Conservation (phyloP, 2,329 filamentous ascomycete species). For the Diaporthe amygdali region DNA sequence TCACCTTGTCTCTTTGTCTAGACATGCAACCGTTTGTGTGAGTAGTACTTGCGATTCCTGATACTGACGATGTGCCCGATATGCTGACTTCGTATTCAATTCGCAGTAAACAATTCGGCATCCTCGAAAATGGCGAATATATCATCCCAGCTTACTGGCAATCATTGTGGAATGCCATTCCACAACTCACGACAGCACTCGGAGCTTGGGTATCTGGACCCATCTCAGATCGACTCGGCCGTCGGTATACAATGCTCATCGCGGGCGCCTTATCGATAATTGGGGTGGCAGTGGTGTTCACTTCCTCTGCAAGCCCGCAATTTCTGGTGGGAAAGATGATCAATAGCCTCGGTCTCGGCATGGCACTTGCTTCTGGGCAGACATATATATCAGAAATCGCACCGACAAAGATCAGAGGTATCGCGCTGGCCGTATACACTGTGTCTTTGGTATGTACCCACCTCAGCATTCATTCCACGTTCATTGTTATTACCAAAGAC, state of each 20-base stretch:
- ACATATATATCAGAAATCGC: conserved; percentile 18
- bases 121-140: conserved; percentile 3
- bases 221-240: conserved; percentile 6
- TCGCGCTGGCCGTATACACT: not conserved
- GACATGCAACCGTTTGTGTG: conserved; percentile 13
- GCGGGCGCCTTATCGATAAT: not conserved
- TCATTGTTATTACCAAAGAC: not conserved
- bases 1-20: conserved; percentile 16
- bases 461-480: rapidly evolving
- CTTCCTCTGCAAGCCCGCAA: not conserved
- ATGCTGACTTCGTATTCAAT: not conserved
- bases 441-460: not conserved
- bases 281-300: conserved; percentile 4
- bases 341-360: not conserved
- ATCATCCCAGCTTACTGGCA: conserved; percentile 14
- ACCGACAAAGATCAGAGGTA: conserved; percentile 12
- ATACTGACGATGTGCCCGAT: too few relatives aligned
- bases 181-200: conserved; percentile 10
- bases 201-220: conserved; percentile 9
- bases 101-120: not conserved
- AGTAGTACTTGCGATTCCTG: not conserved
- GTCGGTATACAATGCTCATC: conserved; percentile 4
- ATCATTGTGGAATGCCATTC: conserved; percentile 16
- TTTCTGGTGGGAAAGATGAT: conserved; percentile 8
- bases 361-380: conserved; percentile 6